Base-by-base conservation (phyloP, 2,329 filamentous ascomycete species). In the Geosmithia putterillii region DNA sequence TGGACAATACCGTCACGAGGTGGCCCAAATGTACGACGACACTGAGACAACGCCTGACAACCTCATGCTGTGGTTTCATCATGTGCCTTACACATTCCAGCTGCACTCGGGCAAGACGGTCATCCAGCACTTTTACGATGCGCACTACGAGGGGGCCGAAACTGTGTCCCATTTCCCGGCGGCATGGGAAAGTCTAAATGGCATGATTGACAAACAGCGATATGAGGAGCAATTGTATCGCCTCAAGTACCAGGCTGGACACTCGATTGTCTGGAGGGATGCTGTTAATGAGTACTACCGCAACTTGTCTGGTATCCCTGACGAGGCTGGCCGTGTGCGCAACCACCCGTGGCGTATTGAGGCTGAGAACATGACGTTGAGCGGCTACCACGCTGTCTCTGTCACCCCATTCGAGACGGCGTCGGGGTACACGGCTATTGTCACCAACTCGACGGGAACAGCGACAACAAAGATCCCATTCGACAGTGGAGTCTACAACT, bases 41-140 rank as follows among this genome's bases (percentile, higher is more conserved):
- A 62, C 77, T 17, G 68, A 72, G 14, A 79, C 74, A 0, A 85
- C 81, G 0, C 80, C 81, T 0, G 81, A 85, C 47, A 66, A 85
- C 19, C 62, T 86, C 1, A 58, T 86, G 2, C 64, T 86, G 2
- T 86, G 81, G 81, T 86, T 86, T 60, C 82, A 86, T 56, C 82
- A 86, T 52, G 78, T 86, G 0, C 71, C 72, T 3, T 86, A 83
- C 54, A 82, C 76, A 0, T 73, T 82, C 35, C 58, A 56, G 7
- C 67, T 86, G 2, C 66, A 77, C 9, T 76, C 71, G 0, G 77
- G 79, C 10, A 74, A 80, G 57, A 82, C 81, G 0, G 78, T 86
- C 3, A 80, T 81, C 42, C 77, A 81, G 51, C 74, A 80, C 52
- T 79, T 81, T 55, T 81, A 81, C 52, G 71, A 81, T 47, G 74